Conservation (phyloP, 495 filamentous ascomycete species). For the Beverwykella pulmonaria region DNA sequence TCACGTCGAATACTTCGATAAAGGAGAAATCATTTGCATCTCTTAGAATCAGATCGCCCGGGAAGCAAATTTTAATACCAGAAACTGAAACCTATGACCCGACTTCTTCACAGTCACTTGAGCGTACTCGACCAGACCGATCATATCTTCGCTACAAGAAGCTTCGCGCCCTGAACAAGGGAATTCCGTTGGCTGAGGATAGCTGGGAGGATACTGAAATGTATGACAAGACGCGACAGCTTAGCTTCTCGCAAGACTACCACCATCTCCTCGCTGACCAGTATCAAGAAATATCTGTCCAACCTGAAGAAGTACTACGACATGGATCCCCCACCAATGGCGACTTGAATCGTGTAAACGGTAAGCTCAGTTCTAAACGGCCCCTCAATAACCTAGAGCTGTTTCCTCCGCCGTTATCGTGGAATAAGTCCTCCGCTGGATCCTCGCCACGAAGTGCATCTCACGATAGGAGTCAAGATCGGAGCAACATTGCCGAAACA, state of each 20-base stretch:
- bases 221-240: constrained; percentile 25
- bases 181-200: constrained; percentile 15
- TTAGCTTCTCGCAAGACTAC: constrained; percentile 36
- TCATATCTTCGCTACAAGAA: constrained; percentile 8
- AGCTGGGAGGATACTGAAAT: constrained; percentile 29
- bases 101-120: not conserved
- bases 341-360: not conserved
- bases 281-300: constrained; percentile 27
- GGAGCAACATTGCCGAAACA: not conserved
- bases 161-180: constrained; percentile 12
- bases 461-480: not conserved
- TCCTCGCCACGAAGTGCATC: not conserved
- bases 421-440: constrained; percentile 8
- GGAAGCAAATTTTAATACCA: not conserved
- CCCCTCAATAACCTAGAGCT: not conserved
- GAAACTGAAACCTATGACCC: not conserved
- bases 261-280: constrained; percentile 32
- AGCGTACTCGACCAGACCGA: constrained; percentile 4
- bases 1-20: constrained; percentile 10
- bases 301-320: constrained; percentile 5
- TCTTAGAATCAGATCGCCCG: constrained; percentile 12
- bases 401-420: constrained; percentile 11
- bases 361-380: not conserved
- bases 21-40: constrained; percentile 29
- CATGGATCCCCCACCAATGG: not conserved